Conservation (phyloP, 2,329 filamentous ascomycete genomes). For the Periconia sp. region DNA sequence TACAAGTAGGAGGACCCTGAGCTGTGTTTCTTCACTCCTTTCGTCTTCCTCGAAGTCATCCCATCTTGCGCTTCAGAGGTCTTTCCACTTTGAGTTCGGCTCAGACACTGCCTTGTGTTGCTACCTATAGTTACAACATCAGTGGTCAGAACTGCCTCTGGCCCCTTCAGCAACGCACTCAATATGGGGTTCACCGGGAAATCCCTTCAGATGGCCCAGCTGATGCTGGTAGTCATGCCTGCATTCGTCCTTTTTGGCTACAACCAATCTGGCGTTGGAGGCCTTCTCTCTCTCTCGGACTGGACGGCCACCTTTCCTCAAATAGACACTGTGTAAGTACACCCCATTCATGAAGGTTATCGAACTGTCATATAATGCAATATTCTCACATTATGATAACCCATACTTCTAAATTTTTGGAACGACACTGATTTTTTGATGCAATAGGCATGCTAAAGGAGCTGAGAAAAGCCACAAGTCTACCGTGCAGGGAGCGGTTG, state of each 20-base stretch:
- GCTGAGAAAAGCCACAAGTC: constrained; percentile 48
- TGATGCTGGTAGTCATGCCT: constrained; percentile 42
- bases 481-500: constrained; percentile 49
- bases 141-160: background rate
- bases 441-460: constrained; percentile 38
- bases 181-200: constrained; percentile 22
- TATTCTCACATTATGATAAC: no score
- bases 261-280: constrained; percentile 55
- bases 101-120: no score
- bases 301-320: constrained; percentile 51
- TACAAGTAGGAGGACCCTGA: background rate
- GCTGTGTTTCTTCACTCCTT: background rate
- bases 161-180: background rate
- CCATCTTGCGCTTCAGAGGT: background rate
- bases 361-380: no score
- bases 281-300: constrained; percentile 45
- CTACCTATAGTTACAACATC: no score
- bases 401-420: no score
- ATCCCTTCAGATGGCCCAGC: constrained; percentile 33
- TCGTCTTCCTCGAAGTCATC: background rate
- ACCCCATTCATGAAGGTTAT: no score
- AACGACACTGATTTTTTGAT: no score
- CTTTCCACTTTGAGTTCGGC: no score
- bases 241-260: constrained; percentile 55
- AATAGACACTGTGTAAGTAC: constrained; percentile 47